Evolutionary conservation across 208 protist species (phyloP).

Genomic region (Acanthamoeba castellanii): DNA sequence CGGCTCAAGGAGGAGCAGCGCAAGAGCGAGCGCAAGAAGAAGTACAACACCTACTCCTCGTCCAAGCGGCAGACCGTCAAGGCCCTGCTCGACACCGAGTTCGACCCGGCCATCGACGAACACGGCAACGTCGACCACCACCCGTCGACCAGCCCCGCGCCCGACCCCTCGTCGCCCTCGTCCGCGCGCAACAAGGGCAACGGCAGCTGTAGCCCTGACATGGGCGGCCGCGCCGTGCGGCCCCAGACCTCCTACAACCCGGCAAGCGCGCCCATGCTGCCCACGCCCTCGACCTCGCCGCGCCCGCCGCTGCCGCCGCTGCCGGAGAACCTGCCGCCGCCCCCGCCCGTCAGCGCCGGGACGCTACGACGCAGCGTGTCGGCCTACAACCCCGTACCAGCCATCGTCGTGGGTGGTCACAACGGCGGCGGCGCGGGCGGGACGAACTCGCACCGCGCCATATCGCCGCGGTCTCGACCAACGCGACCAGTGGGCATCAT

Average conservation of each 20-base stretch:
- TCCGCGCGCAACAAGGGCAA: background rate
- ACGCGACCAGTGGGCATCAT: background rate
- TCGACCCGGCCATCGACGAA: background rate
- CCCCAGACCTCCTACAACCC: background rate
- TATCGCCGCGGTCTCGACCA: background rate
- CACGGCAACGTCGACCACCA: background rate
- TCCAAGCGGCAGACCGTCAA: slow-evolving; percentile 19
- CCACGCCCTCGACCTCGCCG: background rate
- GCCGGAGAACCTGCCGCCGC: background rate
- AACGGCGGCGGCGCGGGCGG: background rate
- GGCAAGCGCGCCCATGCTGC: background rate
- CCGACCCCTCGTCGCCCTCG: background rate
- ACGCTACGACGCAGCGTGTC: slow-evolving; percentile 21
- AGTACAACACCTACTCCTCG: slow-evolving; percentile 21
- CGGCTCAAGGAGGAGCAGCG: slow-evolving; percentile 39
- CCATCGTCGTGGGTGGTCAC: background rate
- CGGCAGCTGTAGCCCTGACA: too few relatives aligned
- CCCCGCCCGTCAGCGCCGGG: background rate
- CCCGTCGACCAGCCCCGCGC: background rate
- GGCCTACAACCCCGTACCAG: slow-evolving; percentile 5
- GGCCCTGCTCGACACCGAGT: background rate
- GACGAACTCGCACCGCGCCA: background rate
- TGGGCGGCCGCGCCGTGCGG: background rate
- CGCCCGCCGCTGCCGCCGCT: background rate
- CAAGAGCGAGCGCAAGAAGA: slow-evolving; percentile 39